phyloP scores from a whole-genome alignment of 2,329 filamentous ascomycete species.

The Alternaria consortialis region DNA sequence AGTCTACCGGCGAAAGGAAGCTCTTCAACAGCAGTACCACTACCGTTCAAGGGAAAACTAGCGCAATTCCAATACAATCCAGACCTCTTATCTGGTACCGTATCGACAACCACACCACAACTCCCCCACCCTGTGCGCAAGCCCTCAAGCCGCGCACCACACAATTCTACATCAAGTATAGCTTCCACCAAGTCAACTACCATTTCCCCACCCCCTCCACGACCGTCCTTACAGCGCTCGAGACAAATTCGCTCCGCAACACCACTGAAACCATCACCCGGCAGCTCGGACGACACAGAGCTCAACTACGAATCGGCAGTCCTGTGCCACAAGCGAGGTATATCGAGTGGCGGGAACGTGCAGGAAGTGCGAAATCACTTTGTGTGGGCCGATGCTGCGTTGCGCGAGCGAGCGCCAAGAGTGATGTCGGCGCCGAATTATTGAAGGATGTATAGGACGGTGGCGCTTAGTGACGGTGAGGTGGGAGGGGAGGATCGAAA shows the following conservation, averaged over 20 bases:
- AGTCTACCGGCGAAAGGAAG: neutral
- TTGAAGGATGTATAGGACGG: neutral
- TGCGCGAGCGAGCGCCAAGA: slow-evolving; percentile 7
- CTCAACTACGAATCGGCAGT: slow-evolving; percentile 26
- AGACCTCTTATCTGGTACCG: neutral
- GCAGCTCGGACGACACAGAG: slow-evolving; percentile 15
- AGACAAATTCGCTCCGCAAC: neutral
- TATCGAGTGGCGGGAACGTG: slow-evolving; percentile 21
- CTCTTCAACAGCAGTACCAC: neutral
- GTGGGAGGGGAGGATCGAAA: too few relatives aligned
- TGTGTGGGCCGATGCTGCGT: slow-evolving; percentile 31
- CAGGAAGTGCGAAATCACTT: slow-evolving; percentile 24
- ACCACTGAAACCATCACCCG: slow-evolving; percentile 7
- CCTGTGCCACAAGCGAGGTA: slow-evolving; percentile 24
- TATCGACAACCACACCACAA: neutral
- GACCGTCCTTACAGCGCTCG: neutral
- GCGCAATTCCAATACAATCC: neutral
- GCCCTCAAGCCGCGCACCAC: neutral
- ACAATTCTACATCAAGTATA: too few relatives aligned
- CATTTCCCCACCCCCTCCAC: neutral
- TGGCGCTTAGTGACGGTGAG: neutral
- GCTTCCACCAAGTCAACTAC: neutral
- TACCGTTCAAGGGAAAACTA: neutral
- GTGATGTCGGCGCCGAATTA: neutral
- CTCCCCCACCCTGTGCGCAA: neutral